Evolutionary conservation across 179 eudicot genomes (phyloP), one percentile per base, ranked within the genome.

Genomic region (Camellia oleifera): DNA sequence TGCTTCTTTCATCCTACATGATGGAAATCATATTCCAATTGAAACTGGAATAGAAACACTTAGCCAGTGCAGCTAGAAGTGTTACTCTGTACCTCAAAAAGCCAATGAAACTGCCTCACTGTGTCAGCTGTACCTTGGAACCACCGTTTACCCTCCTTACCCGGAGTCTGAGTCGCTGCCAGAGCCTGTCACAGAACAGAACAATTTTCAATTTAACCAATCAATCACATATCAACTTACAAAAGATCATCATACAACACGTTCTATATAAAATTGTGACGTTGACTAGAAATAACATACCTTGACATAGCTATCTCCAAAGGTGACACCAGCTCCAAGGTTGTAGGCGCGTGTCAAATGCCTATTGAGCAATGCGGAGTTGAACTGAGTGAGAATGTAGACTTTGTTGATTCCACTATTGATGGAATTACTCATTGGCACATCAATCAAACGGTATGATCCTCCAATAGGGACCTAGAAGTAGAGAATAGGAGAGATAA

Each of bases 391-490:
- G 63, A 93, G 94, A 70, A 95, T 95, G 82, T 95, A 95, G 7
- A 95, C 92, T 81, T 93, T 95, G 84, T 93, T 95, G 87, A 95
- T 90, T 67, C 98, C 97, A 65, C 97, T 93, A 84, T 95, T 95
- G 70, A 95, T 95, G 86, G 97, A 95, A 87, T 95, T 95, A 82
- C 98, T 95, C 98, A 93, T 95, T 5, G 98, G 97, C 66, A 95
- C 98, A 78, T 93, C 98, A 63, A 93, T 92, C 69, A 94, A 86
- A 83, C 98, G 84, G 82, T 94, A 94, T 18, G 97, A 93, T 72
- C 97, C 98, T 84, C 98, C 98, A 69, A 94, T 91, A 0, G 98
- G 94, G 26, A 94, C 98, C 98, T 94, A 82, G 15, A 65, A 60
- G 40, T 20, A 20, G 54, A 46, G 48, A 79, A 23, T 66, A 53